Base-by-base conservation (phyloP, 306 rosid genomes). In the Prunus persica region DNA sequence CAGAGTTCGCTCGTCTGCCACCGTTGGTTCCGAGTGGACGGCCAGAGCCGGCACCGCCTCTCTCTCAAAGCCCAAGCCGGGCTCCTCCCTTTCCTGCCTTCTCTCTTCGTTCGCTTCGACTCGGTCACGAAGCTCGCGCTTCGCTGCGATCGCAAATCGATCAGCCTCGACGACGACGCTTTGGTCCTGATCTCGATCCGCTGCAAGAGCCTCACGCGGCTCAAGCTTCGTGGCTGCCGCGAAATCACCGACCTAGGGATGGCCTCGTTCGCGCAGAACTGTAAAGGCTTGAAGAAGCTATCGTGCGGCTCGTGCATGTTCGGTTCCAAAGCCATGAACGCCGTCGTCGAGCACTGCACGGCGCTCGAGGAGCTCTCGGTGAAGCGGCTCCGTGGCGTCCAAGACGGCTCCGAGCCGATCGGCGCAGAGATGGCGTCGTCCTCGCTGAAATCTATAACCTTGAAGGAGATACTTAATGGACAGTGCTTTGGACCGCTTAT, bases 141-240 rank as follows among this genome's bases (percentile, higher is more conserved):
- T 43, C 82, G 91, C 46, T 89, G 91, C 76, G 92, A 93, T 82
- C 90, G 96, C 5, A 93, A 83, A 79, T 77, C 82, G 69, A 38
- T 74, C 28, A 86, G 93, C 85, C 41, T 93, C n/a, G 84, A 74
- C 81, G 94, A 93, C 73, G 94, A 93, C 28, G 78, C 88, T 30
- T 65, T 90, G 84, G 30, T 80, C 6, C 75, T 86, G 73, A 88
- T 93, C 83, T 89, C 97, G 56, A 65, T 86, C 24, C 88, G 88
- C 1, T 93, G 94, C 83, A 65, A 20, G 83, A 89, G 77, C 78
- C 85, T 93, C 72, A 69, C 90, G 30, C 90, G 92, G 67, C 87
- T 93, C 66, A 93, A 93, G 82, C 88, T 93, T 52, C 91, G 91
- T 0, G 93, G 96, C 19, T 89, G 96, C 84, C 83, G 91, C 4